Base-by-base conservation (phyloP, 2,329 filamentous ascomycete species). In the Pezicula rhizophila region DNA sequence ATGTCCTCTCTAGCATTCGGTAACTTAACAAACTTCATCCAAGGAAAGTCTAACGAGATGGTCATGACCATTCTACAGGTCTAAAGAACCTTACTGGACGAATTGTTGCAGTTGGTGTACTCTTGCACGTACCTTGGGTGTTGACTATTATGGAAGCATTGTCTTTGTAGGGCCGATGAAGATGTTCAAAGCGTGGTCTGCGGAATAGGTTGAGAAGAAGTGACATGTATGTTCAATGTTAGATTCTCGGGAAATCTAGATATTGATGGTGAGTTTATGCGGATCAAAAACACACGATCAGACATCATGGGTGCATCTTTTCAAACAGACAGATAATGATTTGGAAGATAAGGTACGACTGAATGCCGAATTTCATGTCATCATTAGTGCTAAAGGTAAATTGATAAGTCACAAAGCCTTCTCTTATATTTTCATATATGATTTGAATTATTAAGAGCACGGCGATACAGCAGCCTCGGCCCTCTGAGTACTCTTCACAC, bases 221-320 rank as follows among this genome's bases (percentile, higher is more conserved):
- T 48, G 28, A 39, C 25, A 45, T 44, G 44, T 45, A 43, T 31
- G 39, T 45, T 3, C 18, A 18, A 18, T 18, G 18, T 18, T 3
- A 3, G 18, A 41, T 37, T 7, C 23, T 18, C 5, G 11, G 2
- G 37, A 8, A 20, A 4, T 8, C 12, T 40, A 10, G 38, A 40
- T 17, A 14, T 5, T 17, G 14, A 40, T 6, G 17, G 12, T 12
- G 6, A 17, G 37, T 39, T 17, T 12, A 11, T 15, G 14, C 6
- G 8, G 15, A 39, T 7, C 2, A n/a, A 23, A 40, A 12, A 40
- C 2, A 15, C 18, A 39, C 46, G 46, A 44, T 45, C 52, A 2
- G 54, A 56, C 49, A 54, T 57, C 33, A 56, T 56, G 46, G 51
- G 46, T 14, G n/a, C 46, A 54, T 39, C 42, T 56, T 7, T 25